These are phyloP conservation scores for Eustoma russellianum DNA, from an alignment of 257 asterid genomes.

Conservation along the genomic window DNA sequence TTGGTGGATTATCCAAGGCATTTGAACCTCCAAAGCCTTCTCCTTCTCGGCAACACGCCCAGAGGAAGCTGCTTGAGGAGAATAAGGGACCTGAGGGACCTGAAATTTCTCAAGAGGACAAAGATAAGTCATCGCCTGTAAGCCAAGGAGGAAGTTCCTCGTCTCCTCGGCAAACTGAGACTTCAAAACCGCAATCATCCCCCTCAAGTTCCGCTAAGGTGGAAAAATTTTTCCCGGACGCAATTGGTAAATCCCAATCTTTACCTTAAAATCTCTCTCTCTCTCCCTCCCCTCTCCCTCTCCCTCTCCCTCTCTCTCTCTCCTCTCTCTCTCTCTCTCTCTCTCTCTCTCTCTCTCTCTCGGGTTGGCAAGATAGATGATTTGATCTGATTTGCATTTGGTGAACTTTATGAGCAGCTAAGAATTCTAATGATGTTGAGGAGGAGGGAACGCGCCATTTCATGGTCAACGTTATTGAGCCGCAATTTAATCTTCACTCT, in stretches of 20 bases:
- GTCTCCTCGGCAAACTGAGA: constrained; percentile 37
- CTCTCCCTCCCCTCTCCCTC: too few species aligned
- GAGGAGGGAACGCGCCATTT: constrained; percentile 93
- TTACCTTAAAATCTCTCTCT: neutral
- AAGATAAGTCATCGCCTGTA: constrained; percentile 38
- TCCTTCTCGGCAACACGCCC: constrained; percentile 94
- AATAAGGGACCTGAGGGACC: constrained; percentile 40
- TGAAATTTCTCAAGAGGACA: constrained; percentile 48
- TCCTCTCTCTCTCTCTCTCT: too few species aligned
- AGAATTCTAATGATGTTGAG: constrained; percentile 60
- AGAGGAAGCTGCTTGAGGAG: constrained; percentile 78
- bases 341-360: neutral
- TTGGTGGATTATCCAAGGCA: constrained; percentile 94
- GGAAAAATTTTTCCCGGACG: constrained; percentile 53
- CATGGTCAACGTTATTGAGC: constrained; percentile 98
- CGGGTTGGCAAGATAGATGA: too few species aligned
- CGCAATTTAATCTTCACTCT: constrained; percentile 99
- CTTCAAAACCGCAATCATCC: constrained; percentile 46
- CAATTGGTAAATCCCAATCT: constrained; percentile 49
- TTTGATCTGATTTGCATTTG: constrained; percentile 5
- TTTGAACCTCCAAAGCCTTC: constrained; percentile 94
- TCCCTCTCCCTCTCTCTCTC: too few species aligned
- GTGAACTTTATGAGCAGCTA: constrained; percentile 42
- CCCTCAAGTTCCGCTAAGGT: constrained; percentile 43
- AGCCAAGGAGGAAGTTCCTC: constrained; percentile 46